Evolutionary conservation across 2,329 filamentous ascomycete genomes (phyloP), one percentile per base, ranked within the genome.

Genomic region (Huntiella savannae): DNA sequence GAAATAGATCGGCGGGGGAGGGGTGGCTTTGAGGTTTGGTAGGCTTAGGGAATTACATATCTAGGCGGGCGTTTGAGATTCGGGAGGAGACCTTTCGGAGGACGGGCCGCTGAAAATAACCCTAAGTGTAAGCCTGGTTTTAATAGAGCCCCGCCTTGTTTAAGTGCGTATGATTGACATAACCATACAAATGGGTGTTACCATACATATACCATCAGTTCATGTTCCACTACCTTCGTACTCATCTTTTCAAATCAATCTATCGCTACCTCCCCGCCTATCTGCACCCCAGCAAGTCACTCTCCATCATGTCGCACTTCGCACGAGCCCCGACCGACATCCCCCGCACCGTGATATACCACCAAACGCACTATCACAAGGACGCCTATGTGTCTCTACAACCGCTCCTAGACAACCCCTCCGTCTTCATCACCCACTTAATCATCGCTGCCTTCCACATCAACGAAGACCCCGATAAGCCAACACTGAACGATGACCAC

Each of bases 381-480:
- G 49, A 54, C 0, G 58, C 61, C 5, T 63, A 65, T 50, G 66
- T 75, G 51, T 73, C 71, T 3, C 61, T 73, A 50, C 63, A 74
- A 2, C 69, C 70, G 1, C 62, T 75, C 47, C 57, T 75, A 52
- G 64, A 59, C 12, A 60, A 67, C 40, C 59, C 66, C 34, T 40
- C 40, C 15, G 15, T 41, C n/a, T 49, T 49, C 10, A 58, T 72
- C 19, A 93, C 87, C 0, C 87, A 95, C 62, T 69, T 94, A 50
- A 87, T 93, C 54, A 63, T 95, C 42, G 84, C 83, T 4, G 86
- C 87, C 10, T 75, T 95, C 50, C 87, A 95, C 61, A 65, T 95
- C 54, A 87, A 91, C 59, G 67, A 71, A 4, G 62, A 63, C 15
- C 75, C 82, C 1, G 67, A 67, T 6, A 68, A 75, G 49, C 71